Conservation (phyloP, 805 yeast genomes). For the Wickerhamiella domercqiae region DNA sequence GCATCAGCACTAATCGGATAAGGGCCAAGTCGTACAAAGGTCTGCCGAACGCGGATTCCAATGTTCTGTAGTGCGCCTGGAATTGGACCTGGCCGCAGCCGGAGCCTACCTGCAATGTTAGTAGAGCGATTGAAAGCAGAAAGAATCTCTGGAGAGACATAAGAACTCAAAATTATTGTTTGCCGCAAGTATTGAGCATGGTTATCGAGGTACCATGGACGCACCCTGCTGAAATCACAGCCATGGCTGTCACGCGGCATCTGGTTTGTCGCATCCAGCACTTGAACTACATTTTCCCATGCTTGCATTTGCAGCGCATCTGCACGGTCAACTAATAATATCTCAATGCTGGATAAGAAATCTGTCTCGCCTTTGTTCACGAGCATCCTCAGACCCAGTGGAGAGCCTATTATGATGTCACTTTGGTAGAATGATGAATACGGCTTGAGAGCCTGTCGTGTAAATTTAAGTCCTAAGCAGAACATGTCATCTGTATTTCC, state of each 20-base stretch:
- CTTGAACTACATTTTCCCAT: constrained; percentile 64
- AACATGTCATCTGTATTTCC: constrained; percentile 91
- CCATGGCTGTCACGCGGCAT: constrained; percentile 68
- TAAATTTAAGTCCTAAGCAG: constrained; percentile 77
- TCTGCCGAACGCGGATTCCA: constrained; percentile 41
- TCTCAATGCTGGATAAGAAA: constrained; percentile 77
- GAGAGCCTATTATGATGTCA: constrained; percentile 81
- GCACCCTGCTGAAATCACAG: constrained; percentile 79
- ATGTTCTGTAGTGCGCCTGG: constrained; percentile 45
- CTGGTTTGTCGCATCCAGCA: constrained; percentile 54
- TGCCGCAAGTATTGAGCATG: constrained; percentile 62
- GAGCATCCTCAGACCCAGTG: constrained; percentile 72
- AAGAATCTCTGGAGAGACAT: constrained; percentile 66
- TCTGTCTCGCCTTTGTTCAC: constrained; percentile 58
- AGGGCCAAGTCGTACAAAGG: constrained; percentile 53
- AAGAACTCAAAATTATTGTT: constrained; percentile 60
- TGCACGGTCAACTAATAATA: constrained; percentile 64
- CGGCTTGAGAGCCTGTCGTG: constrained; percentile 71
- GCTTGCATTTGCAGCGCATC: constrained; percentile 84
- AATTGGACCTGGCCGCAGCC: constrained; percentile 29
- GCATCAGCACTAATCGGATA: constrained; percentile 49
- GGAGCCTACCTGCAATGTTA: constrained; percentile 27
- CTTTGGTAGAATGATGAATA: constrained; percentile 73
- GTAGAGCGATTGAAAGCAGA: constrained; percentile 30
- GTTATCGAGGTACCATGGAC: constrained; percentile 87